A percentile compares a stretch with the other conserved stretches of the same genome.
These are phyloP conservation scores for Wickerhamomyces silvicola DNA, from an alignment of 805 yeast genomes.

Conservation along the genomic window DNA sequence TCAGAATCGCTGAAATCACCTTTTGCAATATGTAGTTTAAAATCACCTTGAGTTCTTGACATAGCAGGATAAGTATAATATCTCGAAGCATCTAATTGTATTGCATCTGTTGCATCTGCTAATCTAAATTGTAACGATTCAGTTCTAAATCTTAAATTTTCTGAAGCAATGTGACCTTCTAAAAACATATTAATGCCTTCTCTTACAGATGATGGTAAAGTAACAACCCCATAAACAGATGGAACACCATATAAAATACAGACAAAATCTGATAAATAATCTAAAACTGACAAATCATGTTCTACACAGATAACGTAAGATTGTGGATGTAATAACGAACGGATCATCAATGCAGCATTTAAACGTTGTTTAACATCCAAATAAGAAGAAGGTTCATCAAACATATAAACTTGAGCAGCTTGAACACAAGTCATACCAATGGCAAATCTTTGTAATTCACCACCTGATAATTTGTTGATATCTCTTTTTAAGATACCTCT, in stretches of 20 bases:
- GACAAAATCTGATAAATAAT: slow-evolving; percentile 92
- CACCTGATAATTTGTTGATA: slow-evolving; percentile 88
- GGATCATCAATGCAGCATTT: slow-evolving; percentile 91
- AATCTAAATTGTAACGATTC: slow-evolving; percentile 93
- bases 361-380: slow-evolving; percentile 98
- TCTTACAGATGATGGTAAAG: slow-evolving; percentile 93
- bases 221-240: slow-evolving; percentile 97
- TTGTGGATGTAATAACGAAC: slow-evolving; percentile 72
- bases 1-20: slow-evolving; percentile 97
- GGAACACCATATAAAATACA: slow-evolving; percentile 98
- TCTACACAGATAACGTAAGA: slow-evolving; percentile 93
- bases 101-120: slow-evolving; percentile 79
- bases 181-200: slow-evolving; percentile 98
- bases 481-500: slow-evolving; percentile 78
- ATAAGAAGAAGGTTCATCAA: slow-evolving; percentile 98
- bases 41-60: slow-evolving; percentile 94
- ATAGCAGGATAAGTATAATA: slow-evolving; percentile 73
- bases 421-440: slow-evolving; percentile 97
- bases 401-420: slow-evolving; percentile 94
- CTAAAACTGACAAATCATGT: slow-evolving; percentile 97
- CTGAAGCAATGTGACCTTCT: slow-evolving; percentile 97
- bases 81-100: slow-evolving; percentile 71
- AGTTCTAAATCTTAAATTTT: slow-evolving; percentile 93
- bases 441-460: slow-evolving; percentile 97
- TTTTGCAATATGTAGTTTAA: slow-evolving; percentile 69